Evolutionary conservation across 2,329 filamentous ascomycete species (phyloP).

Genomic region (Fusarium brachygibbosum): DNA sequence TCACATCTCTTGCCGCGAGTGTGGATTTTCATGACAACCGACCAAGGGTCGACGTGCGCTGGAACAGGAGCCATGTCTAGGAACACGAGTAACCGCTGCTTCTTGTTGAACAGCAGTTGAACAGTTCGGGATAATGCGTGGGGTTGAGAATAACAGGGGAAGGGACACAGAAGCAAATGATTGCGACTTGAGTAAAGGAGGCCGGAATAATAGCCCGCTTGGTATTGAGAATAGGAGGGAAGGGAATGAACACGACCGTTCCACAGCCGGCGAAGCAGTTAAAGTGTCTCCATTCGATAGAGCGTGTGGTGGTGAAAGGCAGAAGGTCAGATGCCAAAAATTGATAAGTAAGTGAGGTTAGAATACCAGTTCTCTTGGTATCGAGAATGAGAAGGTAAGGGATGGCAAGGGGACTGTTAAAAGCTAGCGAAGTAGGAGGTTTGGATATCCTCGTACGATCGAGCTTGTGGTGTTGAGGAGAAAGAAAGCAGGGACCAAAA

Average conservation of each 20-base stretch:
- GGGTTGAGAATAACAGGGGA: background rate
- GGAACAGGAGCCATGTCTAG: background rate
- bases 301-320: background rate
- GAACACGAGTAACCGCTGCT: background rate
- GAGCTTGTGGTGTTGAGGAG: background rate
- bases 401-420: background rate
- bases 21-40: background rate
- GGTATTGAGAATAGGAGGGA: background rate
- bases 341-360: background rate
- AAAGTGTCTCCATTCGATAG: background rate
- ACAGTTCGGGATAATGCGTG: background rate
- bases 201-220: background rate
- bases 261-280: background rate
- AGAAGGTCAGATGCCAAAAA: background rate
- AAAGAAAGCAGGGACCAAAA: background rate
- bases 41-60: background rate
- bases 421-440: background rate
- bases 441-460: too few relatives aligned
- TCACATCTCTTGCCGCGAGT: slow-evolving; percentile 42
- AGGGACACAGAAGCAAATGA: background rate
- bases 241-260: background rate
- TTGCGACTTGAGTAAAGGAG: background rate
- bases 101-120: background rate
- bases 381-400: background rate
- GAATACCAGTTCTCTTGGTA: background rate